Percentiles rank a stretch among this genome's conserved stretches.
Conservation (phyloP, 768 basidiomycete genomes). For the Phlebiopsis flavidoalba region DNA sequence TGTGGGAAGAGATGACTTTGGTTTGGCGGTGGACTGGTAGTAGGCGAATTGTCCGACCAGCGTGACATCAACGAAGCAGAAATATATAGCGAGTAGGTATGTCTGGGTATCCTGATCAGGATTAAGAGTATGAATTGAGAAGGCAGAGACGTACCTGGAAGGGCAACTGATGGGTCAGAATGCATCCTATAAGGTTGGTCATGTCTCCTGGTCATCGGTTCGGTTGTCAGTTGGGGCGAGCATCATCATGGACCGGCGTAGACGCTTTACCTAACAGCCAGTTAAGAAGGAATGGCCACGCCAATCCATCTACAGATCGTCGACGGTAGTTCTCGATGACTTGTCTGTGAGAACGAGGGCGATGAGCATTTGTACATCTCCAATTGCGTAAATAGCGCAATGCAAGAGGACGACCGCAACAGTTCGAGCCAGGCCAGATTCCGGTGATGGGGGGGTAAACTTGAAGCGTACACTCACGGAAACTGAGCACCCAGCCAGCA, state of each 20-base stretch:
- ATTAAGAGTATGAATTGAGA: background rate
- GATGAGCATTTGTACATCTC: constrained; percentile 7
- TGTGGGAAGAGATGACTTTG: constrained; percentile 29
- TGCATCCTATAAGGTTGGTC: constrained; percentile 87
- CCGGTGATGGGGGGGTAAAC: constrained; percentile 9
- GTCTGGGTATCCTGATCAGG: constrained; percentile 42
- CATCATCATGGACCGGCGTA: background rate
- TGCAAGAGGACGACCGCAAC: background rate
- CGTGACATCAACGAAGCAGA: constrained; percentile 74
- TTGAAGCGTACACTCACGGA: constrained; percentile 54
- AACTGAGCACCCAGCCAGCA: constrained; percentile 88
- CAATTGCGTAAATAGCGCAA: constrained; percentile 10
- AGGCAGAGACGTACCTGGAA: constrained; percentile 67
- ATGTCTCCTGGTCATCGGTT: constrained; percentile 61
- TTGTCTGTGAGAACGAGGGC: constrained; percentile 47
- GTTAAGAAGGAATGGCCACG: constrained; percentile 88
- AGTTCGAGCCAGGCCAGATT: background rate
- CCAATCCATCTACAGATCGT: constrained; percentile 84
- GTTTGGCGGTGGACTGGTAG: constrained; percentile 44
- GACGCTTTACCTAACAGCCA: constrained; percentile 77
- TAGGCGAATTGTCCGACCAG: constrained; percentile 81
- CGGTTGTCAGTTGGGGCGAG: background rate
- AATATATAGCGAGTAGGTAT: constrained; percentile 89
- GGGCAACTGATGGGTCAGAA: constrained; percentile 89
- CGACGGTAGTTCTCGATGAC: constrained; percentile 70